A percentile compares a stretch with the other conserved stretches of the same genome.
Evolutionary conservation across 345 rosid species (phyloP).

Genomic region (Pistacia integerrima): DNA sequence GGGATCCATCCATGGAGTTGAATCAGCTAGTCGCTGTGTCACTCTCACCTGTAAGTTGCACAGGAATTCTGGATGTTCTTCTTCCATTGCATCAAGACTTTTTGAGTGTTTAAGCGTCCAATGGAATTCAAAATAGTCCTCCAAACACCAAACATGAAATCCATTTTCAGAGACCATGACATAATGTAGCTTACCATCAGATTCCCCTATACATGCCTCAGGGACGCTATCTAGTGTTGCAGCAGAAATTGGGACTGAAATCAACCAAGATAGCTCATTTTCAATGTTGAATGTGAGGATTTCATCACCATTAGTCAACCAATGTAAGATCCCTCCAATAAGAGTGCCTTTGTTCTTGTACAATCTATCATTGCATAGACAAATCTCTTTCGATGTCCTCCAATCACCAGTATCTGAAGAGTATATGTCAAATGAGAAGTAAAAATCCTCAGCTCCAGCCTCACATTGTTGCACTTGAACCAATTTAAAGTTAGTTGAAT

Average conservation of each 20-base stretch:
- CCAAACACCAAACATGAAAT: conserved; percentile 42
- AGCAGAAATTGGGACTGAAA: conserved; percentile 36
- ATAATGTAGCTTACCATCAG: conserved; percentile 29
- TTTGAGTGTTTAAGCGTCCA: conserved; percentile 37
- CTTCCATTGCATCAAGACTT: conserved; percentile 34
- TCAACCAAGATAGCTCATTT: conserved; percentile 36
- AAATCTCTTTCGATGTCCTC: conserved; percentile 40
- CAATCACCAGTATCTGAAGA: conserved; percentile 28
- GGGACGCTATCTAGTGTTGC: conserved; percentile 20
- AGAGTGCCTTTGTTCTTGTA: conserved; percentile 37
- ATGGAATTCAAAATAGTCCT: conserved; percentile 38
- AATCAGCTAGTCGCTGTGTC: neutral
- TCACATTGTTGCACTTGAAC: conserved; percentile 25
- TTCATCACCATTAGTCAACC: conserved; percentile 40
- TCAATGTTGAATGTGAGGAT: conserved; percentile 37
- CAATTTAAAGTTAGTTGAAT: conserved; percentile 32
- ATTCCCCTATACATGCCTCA: conserved; percentile 44
- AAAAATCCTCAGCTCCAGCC: conserved; percentile 8
- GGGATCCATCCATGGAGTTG: conserved; percentile 37
- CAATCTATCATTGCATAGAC: conserved; percentile 24
- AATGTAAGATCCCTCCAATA: conserved; percentile 37
- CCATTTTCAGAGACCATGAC: conserved; percentile 36
- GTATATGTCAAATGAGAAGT: conserved; percentile 34
- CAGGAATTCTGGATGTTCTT: conserved; percentile 23
- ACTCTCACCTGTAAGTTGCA: conserved; percentile 22